Conservation (phyloP, 768 basidiomycete species). For the Suillus bovinus region DNA sequence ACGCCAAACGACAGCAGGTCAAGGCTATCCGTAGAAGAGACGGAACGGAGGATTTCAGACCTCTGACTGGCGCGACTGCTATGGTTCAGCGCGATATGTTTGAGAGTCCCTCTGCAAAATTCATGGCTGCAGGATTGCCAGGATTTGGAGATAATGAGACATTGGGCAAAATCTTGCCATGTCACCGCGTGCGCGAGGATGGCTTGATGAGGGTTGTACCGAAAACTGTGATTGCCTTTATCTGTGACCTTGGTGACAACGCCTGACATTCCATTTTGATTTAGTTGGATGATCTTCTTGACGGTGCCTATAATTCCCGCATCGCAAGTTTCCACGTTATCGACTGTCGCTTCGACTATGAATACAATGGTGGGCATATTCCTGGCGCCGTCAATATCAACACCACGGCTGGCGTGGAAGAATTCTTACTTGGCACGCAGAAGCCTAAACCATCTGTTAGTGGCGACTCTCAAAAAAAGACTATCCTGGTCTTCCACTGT, state of each 20-base stretch:
- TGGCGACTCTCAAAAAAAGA: constrained; percentile 74
- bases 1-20: constrained; percentile 72
- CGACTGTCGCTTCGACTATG: constrained; percentile 98
- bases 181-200: constrained; percentile 91
- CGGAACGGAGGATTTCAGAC: constrained; percentile 79
- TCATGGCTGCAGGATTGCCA: constrained; percentile 62
- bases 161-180: constrained; percentile 90
- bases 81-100: constrained; percentile 42
- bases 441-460: constrained; percentile 72
- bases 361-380: constrained; percentile 92
- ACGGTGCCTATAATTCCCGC: constrained; percentile 65
- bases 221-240: constrained; percentile 61
- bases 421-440: constrained; percentile 65
- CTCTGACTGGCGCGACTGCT: constrained; percentile 67
- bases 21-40: constrained; percentile 79
- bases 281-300: constrained; percentile 77
- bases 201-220: constrained; percentile 89
- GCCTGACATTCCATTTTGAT: constrained; percentile 14
- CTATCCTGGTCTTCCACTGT: constrained; percentile 93
- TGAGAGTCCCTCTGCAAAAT: constrained; percentile 60
- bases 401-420: constrained; percentile 75
- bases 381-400: constrained; percentile 91
- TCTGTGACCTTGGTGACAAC: neutral
- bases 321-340: constrained; percentile 78
- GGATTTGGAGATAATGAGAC: constrained; percentile 94